Conservation (phyloP, 1,284 basidiomycete genomes). For the Veloboletus limbatus region DNA sequence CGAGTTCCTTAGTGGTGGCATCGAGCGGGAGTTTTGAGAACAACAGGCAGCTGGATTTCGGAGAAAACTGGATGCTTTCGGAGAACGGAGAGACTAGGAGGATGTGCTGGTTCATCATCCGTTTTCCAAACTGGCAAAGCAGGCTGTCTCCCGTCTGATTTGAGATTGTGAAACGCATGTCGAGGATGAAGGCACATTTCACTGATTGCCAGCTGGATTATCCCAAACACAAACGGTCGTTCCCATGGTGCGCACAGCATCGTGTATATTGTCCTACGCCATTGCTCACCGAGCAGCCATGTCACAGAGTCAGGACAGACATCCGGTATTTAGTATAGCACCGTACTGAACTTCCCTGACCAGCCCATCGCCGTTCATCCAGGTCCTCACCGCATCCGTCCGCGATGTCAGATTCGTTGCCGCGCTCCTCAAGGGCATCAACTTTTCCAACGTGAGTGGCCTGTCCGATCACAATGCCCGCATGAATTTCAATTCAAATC, state of each 20-base stretch:
- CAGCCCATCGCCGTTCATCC: neutral
- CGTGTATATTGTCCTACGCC: no score
- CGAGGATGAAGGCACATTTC: neutral
- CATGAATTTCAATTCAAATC: slow-evolving; percentile 2
- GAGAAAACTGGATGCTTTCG: slow-evolving; percentile 24
- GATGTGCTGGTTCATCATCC: slow-evolving; percentile 8
- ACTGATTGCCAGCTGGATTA: no score
- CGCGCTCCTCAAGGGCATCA: slow-evolving; percentile 73
- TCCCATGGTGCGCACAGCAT: no score
- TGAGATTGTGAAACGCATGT: slow-evolving; percentile 43
- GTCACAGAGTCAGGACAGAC: slow-evolving; percentile 24
- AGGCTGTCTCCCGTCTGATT: slow-evolving; percentile 45
- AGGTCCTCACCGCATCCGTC: slow-evolving; percentile 77
- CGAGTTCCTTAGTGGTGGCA: slow-evolving; percentile 12
- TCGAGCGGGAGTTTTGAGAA: slow-evolving; percentile 15
- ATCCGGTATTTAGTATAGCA: slow-evolving; percentile 18
- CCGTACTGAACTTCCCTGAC: neutral
- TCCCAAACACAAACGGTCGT: no score
- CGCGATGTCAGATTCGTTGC: slow-evolving; percentile 78
- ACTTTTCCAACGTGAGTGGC: slow-evolving; percentile 64
- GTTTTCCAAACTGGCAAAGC: slow-evolving; percentile 19
- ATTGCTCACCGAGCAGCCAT: neutral
- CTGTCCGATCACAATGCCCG: neutral
- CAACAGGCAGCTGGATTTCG: slow-evolving; percentile 9
- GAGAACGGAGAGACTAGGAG: slow-evolving; percentile 28